Evolutionary conservation across 2,329 filamentous ascomycete species (phyloP), one percentile per base, ranked within the genome.

Genomic region (Sarocladium kiliense): DNA sequence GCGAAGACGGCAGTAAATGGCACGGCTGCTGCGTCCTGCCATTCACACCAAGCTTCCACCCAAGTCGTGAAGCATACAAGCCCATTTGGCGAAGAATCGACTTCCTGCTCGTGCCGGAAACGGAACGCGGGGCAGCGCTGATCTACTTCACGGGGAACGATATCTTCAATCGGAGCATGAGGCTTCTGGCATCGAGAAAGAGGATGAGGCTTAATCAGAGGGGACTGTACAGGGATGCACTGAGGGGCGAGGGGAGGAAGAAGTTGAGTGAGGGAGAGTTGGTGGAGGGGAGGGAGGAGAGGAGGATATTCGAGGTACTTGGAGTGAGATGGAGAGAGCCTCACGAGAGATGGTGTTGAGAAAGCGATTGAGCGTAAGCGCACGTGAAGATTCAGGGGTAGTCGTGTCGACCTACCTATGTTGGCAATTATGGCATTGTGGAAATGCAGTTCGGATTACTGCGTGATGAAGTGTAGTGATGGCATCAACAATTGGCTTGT

Each of bases 141-240:
- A 80, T 97, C n/a, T 97, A 97, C 66, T 97, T 97, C 65, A 97
- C 93, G 0, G 93, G 93, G 1, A 94, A 97, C 62, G 92, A 96
- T 66, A 87, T 96, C 32, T 97, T 97, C 74, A 97, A 97, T 68
- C 78, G 92, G 16, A 95, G 89, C 65, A 82, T 97, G 68, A 76
- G 93, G 59, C 71, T 95, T 16, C 69, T 97, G 59, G 91, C 91
- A 14, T 82, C 84, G 37, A 91, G 84, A 70, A 94, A 89, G 71
- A 82, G 84, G 0, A 91, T 95, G 89, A 74, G 88, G 53, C 67
- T 97, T 55, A 97, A 96, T 62, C 92, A 97, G 70, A 77, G 81
- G 27, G 93, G 91, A 0, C 68, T 97, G 55, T 96, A 86, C 63
- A 81, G 77, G 62, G 81, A 90, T 67, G 85, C 89, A 1, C 75